phyloP scores from a whole-genome alignment of 345 rosid genomes.

The Carallia pectinifolia region DNA sequence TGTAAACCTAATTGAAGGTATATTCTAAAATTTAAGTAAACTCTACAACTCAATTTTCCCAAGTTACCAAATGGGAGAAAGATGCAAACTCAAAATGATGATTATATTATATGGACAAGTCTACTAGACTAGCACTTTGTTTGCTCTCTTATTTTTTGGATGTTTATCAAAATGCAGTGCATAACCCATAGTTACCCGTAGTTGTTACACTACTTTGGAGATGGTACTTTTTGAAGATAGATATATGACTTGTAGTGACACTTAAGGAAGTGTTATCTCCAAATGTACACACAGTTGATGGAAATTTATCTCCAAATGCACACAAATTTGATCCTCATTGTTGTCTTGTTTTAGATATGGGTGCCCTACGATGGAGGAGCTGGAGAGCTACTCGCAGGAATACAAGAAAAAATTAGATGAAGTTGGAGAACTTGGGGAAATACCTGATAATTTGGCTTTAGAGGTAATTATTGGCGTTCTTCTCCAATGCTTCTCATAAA shows the following conservation, averaged over 20 bases:
- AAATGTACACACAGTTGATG: neutral
- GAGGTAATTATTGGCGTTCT: constrained; percentile 47
- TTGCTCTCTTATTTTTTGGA: no score
- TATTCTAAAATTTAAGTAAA: neutral
- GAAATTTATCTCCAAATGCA: neutral
- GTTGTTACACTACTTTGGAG: constrained; percentile 4
- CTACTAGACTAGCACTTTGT: no score
- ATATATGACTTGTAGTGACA: neutral
- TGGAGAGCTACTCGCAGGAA: constrained; percentile 62
- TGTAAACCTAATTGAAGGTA: neutral
- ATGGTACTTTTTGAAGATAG: neutral
- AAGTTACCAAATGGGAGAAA: neutral
- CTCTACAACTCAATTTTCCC: neutral
- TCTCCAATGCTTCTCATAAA: neutral
- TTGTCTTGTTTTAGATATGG: constrained; percentile 54
- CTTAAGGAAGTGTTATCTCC: no score
- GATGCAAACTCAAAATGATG: no score
- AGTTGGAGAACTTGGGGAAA: constrained; percentile 55
- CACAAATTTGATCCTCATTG: neutral
- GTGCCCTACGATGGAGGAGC: constrained; percentile 82
- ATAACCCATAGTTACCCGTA: neutral
- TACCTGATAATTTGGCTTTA: constrained; percentile 80
- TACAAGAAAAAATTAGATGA: constrained; percentile 76
- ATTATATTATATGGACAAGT: no score
- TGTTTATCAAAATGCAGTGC: no score